Conservation (phyloP, 495 filamentous ascomycete species). For the Xylaria flabelliformis region DNA sequence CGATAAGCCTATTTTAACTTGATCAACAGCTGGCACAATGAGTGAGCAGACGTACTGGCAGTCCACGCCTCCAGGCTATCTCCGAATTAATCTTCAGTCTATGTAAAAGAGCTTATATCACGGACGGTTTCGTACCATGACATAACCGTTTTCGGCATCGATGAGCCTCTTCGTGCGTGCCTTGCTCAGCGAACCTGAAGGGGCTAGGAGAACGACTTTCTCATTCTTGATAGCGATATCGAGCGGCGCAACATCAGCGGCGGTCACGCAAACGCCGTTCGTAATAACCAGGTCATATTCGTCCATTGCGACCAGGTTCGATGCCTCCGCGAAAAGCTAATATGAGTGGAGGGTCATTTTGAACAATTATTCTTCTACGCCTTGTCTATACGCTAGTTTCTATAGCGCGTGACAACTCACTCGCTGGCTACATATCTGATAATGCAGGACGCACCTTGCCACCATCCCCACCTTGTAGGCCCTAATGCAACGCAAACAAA, state of each 20-base stretch:
- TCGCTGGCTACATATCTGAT: not conserved
- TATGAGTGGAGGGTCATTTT: not conserved
- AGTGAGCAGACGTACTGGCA: slow-evolving; percentile 39
- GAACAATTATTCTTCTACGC: not conserved
- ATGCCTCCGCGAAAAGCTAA: not conserved
- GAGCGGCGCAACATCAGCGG: slow-evolving; percentile 49
- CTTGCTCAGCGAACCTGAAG: slow-evolving; percentile 39
- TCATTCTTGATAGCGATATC: slow-evolving; percentile 59
- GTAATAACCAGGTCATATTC: slow-evolving; percentile 53
- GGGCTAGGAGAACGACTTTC: slow-evolving; percentile 56
- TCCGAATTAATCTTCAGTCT: not conserved
- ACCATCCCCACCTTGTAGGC: not conserved
- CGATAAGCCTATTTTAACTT: not conserved
- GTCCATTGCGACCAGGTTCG: not conserved
- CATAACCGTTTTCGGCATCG: slow-evolving; percentile 57
- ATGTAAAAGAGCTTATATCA: not conserved
- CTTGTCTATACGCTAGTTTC: not conserved
- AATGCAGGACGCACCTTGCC: not conserved
- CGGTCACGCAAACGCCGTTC: slow-evolving; percentile 58
- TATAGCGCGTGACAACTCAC: not conserved
- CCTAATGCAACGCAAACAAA: not conserved
- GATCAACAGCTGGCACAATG: not conserved
- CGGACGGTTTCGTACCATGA: slow-evolving; percentile 38
- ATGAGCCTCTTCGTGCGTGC: slow-evolving; percentile 45
- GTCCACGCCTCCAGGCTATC: slow-evolving; percentile 47